Evolutionary conservation across 768 basidiomycete species (phyloP).

Genomic region (Agaricus blazei): DNA sequence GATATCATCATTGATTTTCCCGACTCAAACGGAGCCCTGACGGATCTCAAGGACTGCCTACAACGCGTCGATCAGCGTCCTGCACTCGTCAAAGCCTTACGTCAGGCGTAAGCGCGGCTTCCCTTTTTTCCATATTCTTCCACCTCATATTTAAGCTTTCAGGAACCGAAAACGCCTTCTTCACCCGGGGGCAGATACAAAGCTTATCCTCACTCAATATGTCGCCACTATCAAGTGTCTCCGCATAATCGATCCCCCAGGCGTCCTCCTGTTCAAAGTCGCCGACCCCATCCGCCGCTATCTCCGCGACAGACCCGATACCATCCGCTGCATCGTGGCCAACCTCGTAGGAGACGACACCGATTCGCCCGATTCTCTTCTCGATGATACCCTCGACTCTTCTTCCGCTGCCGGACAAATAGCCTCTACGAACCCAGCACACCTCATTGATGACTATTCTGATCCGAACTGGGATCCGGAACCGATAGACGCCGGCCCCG

Average conservation of each 20-base stretch:
- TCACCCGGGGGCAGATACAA: conserved; percentile 94
- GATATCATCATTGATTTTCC: conserved; percentile 96
- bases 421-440: not conserved
- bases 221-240: conserved; percentile 90
- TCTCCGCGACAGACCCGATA: conserved; percentile 84
- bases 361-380: conserved; percentile 72
- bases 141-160: conserved; percentile 2
- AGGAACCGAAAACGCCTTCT: conserved; percentile 86
- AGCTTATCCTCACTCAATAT: conserved; percentile 84
- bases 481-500: conserved; percentile 94
- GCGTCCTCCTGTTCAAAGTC: conserved; percentile 89
- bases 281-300: conserved; percentile 90
- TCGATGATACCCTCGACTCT: conserved; percentile 78
- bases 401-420: conserved; percentile 38
- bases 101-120: conserved; percentile 59
- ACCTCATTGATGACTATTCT: conserved; percentile 69
- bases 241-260: conserved; percentile 86
- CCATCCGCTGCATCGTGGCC: conserved; percentile 89
- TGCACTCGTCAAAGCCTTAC: conserved; percentile 69
- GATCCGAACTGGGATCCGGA: conserved; percentile 96
- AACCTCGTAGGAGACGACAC: conserved; percentile 79
- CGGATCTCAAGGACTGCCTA: conserved; percentile 86
- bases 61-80: conserved; percentile 77
- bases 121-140: not conserved
- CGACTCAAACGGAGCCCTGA: conserved; percentile 76